Base-by-base conservation (phyloP, 495 filamentous ascomycete species). In the Extremus antarcticus region DNA sequence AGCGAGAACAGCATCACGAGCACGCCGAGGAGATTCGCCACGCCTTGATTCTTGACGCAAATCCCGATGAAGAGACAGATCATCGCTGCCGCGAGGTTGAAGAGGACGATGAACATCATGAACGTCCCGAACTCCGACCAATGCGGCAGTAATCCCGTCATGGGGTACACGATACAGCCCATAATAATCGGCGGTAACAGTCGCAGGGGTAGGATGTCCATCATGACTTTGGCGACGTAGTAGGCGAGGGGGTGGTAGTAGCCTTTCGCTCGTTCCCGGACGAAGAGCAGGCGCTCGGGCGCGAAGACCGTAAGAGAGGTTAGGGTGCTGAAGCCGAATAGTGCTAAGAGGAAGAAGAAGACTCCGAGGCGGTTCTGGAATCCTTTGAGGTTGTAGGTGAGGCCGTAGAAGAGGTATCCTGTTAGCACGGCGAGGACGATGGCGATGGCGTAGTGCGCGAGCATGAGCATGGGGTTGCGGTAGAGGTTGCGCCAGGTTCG, bases 181-280 rank as follows among this genome's bases (percentile, higher is more conserved):
- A 97, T 90, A 53, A 99, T 86, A 61, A 97, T 86, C 1, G 92
- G 94, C 25, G 92, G 92, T 55, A 99, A 86, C 53, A 99, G 85
- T 17, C 92, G 80, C 38, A 99, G 75, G 1, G 92, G 92, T 15
- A 99, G 82, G 52, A 97, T 91, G 62, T 99, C 92, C 66, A 97
- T 96, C 16, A 95, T 69, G 21, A 96, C 85, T 72, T 97, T 97
- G 59, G 90, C 84, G 0, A 85, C 74, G 64, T 96, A 99, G 70
- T 99, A 99, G n/a, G 91, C 91, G 60, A 95, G 73, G 4, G 92
- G 92, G n/a, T 86, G 78, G 66, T 99, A 99, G 69, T 99, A 99
- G 1, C 92, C 90, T 67, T 99, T 99, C 16, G 92, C 92, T 52
- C 92, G 75, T 73, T 99, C 92, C 25, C 94, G 82, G 9, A 95